Evolutionary conservation across 1,284 basidiomycete genomes (phyloP).

Genomic region (Tremellales sp.): DNA sequence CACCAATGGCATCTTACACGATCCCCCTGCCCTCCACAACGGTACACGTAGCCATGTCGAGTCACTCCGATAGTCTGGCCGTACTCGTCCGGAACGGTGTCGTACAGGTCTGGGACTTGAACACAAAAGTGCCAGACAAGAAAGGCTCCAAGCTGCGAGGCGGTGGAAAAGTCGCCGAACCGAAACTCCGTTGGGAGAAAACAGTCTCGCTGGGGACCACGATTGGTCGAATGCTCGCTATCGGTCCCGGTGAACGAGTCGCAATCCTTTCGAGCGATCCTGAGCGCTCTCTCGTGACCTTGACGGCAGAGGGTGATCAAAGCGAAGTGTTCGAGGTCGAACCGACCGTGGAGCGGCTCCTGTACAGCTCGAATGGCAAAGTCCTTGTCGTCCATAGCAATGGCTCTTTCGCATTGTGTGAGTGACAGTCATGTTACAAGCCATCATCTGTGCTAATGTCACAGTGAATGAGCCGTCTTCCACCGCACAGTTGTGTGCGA

Average conservation of each 20-base stretch:
- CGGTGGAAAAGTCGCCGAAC: conserved; percentile 58
- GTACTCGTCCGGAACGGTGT: conserved; percentile 56
- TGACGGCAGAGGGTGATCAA: conserved; percentile 8
- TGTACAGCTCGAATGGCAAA: conserved; percentile 26
- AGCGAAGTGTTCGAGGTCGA: conserved; percentile 9
- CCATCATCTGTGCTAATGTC: not conserved
- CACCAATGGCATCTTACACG: conserved; percentile 82
- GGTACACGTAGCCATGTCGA: conserved; percentile 63
- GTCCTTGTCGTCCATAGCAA: conserved; percentile 26
- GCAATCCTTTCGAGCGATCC: conserved; percentile 24
- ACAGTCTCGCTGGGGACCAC: not conserved
- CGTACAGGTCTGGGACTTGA: conserved; percentile 65
- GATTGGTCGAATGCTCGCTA: conserved; percentile 12
- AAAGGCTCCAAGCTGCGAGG: conserved; percentile 52
- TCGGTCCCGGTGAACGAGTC: conserved; percentile 25
- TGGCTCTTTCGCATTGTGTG: conserved; percentile 19
- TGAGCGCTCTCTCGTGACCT: conserved; percentile 2
- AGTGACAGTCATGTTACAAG: not conserved
- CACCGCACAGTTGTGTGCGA: conserved; percentile 20
- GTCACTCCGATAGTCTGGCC: conserved; percentile 59
- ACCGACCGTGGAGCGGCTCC: conserved; percentile 22
- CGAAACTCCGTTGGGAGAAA: conserved; percentile 54
- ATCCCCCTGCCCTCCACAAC: conserved; percentile 58
- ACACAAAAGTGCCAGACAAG: conserved; percentile 53
- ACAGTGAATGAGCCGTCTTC: not conserved